Base-by-base conservation (phyloP, 805 yeast genomes). In the Lachancea waltii region DNA sequence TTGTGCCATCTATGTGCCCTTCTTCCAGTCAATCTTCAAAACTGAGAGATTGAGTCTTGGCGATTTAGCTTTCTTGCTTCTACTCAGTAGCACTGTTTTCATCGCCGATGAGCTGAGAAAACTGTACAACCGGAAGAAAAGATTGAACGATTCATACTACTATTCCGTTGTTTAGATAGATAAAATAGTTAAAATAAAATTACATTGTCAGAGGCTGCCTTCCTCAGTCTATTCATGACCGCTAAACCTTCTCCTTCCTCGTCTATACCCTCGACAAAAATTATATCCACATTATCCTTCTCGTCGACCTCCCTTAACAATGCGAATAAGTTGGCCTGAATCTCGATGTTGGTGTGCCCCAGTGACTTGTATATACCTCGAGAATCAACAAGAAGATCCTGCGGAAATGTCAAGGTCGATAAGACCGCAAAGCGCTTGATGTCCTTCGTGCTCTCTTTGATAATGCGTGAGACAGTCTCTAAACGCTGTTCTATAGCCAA, bases 1-100 rank as follows among this genome's bases (percentile, higher is more conserved):
- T 45, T 83, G 94, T 58, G 98, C 95, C 11, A 81, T 92, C 40
- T 92, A 92, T 58, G 73, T 90, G 30, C 95, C 97, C 43, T 87
- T 89, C 53, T 84, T 92, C 71, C 98, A 92, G 64, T 58, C 76
- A 6, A 76, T 92, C 40, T 92, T 92, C 73, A 96, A 92, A 59
- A 92, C 99, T 3, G 99, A 92, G 63, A 86, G 96, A 0, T 69
- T 92, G 42, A 67, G 74, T 33, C 55, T 87, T 6, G 63, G 70
- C 11, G 99, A 92, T 59, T 62, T 90, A 51, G 27, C 77, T 11
- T 77, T 78, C 49, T 70, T 90, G 52, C 44, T 75, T 3, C 43
- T 64, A 11, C 64, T 89, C 23, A 74, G 95, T 31, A 83, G 95
- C 57, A 67, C 85, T 3, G 96, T 92, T 1, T 79, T 89, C 65